Evolutionary conservation across 1,284 basidiomycete genomes (phyloP), one percentile per base, ranked within the genome.

Genomic region (Trichosporon coremiiforme): DNA sequence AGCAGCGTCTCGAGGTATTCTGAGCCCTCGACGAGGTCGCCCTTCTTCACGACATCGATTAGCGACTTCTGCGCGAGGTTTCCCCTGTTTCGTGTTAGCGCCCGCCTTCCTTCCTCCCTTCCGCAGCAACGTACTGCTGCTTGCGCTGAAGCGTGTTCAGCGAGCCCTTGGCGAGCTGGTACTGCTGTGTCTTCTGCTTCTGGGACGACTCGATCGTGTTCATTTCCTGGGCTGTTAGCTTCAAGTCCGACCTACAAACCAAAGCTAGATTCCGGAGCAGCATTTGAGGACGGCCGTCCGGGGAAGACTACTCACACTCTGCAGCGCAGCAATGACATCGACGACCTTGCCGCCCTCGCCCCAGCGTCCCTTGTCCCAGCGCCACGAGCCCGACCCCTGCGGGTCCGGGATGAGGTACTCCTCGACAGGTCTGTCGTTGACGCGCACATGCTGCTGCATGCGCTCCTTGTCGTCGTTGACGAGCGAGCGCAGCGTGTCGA

Each of bases 1-100:
- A 99, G 84, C 38, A 97, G 84, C 0, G 96, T 97, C 81, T 98
- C 93, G 74, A 99, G 85, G 80, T 94, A 98, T 81, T 99, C 97
- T 5, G 94, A 97, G 69, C 93, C 89, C 68, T 82, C 78, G 41
- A 85, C 84, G 65, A 98, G 86, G 79, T 98, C 89, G 17, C 92
- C 90, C 74, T 90, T 89, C 64, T 89, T 88, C 20, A 99, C 92
- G 17, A 99, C 86, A 68, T 97, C 95, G 17, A 89, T 89, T 29
- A 99, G 86, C 8, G 93, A 93, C 67, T 91, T 88, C 55, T 94
- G 90, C 41, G 95, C 95, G 33, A 99, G 88, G 81, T 98, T 98
- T 2, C 97, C 97, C 25, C 94, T 98, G 78, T n/a, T 33, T 70
- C 50, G 15, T 22, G 68, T 73, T 67, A 74, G 70, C 68, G 41